A percentile compares a stretch with the other conserved stretches of the same genome.
These are phyloP conservation scores for Lachancea sp. DNA, from an alignment of 805 yeast species.

Conservation along the genomic window DNA sequence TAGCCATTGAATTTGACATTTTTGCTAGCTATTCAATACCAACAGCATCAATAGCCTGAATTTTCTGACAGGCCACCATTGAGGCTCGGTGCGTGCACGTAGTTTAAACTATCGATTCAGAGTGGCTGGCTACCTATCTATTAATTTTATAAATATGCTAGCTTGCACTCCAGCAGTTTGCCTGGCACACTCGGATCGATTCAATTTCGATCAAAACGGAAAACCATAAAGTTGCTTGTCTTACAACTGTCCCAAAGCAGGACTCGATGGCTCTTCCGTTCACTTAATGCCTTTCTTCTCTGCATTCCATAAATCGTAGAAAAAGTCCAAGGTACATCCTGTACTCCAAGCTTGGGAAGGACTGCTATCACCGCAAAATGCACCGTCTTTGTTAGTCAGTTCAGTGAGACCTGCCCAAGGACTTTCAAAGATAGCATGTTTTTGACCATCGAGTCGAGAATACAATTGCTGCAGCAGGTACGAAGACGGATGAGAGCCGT, in stretches of 20 bases:
- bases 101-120: too few species aligned
- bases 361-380: slow-evolving; percentile 73
- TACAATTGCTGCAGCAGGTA: slow-evolving; percentile 55
- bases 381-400: slow-evolving; percentile 84
- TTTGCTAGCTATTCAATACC: too few species aligned
- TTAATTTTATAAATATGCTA: too few species aligned
- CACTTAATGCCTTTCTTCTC: slow-evolving; percentile 8
- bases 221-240: too few species aligned
- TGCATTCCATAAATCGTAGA: slow-evolving; percentile 50
- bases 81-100: too few species aligned
- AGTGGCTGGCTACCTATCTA: too few species aligned
- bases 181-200: too few species aligned
- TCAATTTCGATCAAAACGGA: too few species aligned
- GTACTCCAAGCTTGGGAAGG: slow-evolving; percentile 98
- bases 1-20: too few species aligned
- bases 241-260: neutral
- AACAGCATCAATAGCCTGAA: too few species aligned
- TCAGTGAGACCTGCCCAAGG: slow-evolving; percentile 94
- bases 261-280: neutral
- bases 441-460: slow-evolving; percentile 55
- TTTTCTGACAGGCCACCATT: too few species aligned
- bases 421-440: slow-evolving; percentile 63
- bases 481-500: slow-evolving; percentile 37
- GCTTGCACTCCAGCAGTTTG: too few species aligned
- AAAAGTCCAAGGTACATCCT: slow-evolving; percentile 76